phyloP scores from a whole-genome alignment of 2,329 filamentous ascomycete species.

The Dothideomycetes sp. region DNA sequence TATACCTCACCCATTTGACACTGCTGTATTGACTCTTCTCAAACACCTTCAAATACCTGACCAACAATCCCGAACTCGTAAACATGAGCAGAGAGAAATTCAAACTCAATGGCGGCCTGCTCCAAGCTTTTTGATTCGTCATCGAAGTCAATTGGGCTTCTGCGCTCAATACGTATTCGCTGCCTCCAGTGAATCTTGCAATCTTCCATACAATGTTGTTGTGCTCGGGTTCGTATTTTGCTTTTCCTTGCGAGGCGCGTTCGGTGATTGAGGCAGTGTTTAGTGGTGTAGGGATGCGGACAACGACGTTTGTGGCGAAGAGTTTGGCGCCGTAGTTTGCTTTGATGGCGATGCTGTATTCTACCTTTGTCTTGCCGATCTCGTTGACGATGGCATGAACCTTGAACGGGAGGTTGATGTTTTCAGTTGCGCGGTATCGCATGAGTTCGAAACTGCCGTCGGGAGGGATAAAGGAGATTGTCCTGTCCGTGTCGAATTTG shows the following conservation, averaged over 20 bases:
- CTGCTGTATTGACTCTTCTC: slow-evolving; percentile 99
- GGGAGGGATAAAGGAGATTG: slow-evolving; percentile 93
- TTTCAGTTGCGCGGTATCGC: slow-evolving; percentile 96
- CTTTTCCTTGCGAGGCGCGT: slow-evolving; percentile 88
- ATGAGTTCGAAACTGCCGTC: slow-evolving; percentile 98
- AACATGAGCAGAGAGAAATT: slow-evolving; percentile 97
- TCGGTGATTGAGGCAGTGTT: slow-evolving; percentile 94
- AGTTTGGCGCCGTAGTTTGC: slow-evolving; percentile 95
- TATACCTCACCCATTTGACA: slow-evolving; percentile 98
- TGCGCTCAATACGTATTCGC: slow-evolving; percentile 87
- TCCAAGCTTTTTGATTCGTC: slow-evolving; percentile 98
- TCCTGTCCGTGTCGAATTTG: slow-evolving; percentile 91
- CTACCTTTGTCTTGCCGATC: slow-evolving; percentile 91
- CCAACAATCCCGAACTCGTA: slow-evolving; percentile 83
- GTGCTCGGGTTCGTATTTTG: slow-evolving; percentile 95
- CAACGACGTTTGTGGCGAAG: slow-evolving; percentile 91
- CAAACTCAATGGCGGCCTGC: slow-evolving; percentile 79
- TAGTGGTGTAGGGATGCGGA: slow-evolving; percentile 88
- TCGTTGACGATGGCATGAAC: slow-evolving; percentile 98
- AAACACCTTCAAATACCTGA: slow-evolving; percentile 95
- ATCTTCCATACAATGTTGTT: slow-evolving; percentile 99
- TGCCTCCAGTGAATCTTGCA: slow-evolving; percentile 94
- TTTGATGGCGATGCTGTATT: slow-evolving; percentile 96
- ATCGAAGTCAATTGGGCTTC: slow-evolving; percentile 91
- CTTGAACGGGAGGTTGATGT: slow-evolving; percentile 97